Base-by-base conservation (phyloP, 2,329 filamentous ascomycete genomes). In the Fusarium floridanum region DNA sequence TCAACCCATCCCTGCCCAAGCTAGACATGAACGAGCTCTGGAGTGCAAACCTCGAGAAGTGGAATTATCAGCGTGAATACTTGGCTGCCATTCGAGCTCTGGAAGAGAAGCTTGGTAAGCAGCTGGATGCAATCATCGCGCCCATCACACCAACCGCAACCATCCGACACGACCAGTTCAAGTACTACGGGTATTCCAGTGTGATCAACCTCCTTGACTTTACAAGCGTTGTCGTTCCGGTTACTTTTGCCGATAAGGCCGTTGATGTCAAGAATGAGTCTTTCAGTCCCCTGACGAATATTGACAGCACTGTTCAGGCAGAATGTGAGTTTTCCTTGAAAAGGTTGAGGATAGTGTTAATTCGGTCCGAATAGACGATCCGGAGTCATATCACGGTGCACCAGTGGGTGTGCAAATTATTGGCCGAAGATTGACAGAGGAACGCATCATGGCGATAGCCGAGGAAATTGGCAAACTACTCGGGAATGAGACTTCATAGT, bases 171-270 rank as follows among this genome's bases (percentile, higher is more conserved):
- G 70, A 77, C 4, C 77, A 80, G 65, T 85, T 82, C 72, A 79
- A 77, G 27, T 84, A 84, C 72, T 83, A 84, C 64, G 82, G 81
- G 2, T 85, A 85, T 60, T 76, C 80, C 5, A 75, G 68, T 2
- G 81, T 77, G 12, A 77, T 84, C 8, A 85, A 85, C 63, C 67
- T 82, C 22, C 76, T 85, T 2, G 84, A 86, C 55, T 83, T 82
- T 41, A 84, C 84, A 2, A 84, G 81, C 53, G 83, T 84, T 12
- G 84, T 84, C 1, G 81, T 87, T 7, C 86, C 86, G 0, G 83
- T 87, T 4, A 85, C 84, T 0, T 83, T 81, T 61, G 84, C 84
- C 1, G 83, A 86, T 66, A 83, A 84, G 73, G 68, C 68, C 3
- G 45, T 85, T 0, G 85, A 87, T 66, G 43, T 65, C 20, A 66